phyloP scores from a whole-genome alignment of 805 yeast species.

The Saturnispora mendoncae region DNA sequence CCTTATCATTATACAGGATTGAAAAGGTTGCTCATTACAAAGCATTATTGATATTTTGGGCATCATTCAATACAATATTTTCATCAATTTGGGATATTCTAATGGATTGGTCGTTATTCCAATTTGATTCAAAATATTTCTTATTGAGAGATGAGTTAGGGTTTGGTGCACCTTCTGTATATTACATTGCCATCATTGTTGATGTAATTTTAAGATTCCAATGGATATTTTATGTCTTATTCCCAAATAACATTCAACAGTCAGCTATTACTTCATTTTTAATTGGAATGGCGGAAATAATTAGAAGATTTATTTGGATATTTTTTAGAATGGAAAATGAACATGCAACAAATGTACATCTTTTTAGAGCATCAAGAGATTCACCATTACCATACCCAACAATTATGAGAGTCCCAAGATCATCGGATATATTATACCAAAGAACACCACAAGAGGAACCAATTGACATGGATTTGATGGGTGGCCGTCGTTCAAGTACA shows the following conservation, averaged over 20 bases:
- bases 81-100: slow-evolving; percentile 80
- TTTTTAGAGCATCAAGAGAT: slow-evolving; percentile 83
- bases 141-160: slow-evolving; percentile 67
- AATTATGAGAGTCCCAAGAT: slow-evolving; percentile 4
- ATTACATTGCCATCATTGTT: slow-evolving; percentile 64
- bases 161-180: slow-evolving; percentile 47
- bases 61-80: slow-evolving; percentile 59
- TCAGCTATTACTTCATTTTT: slow-evolving; percentile 79
- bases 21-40: slow-evolving; percentile 35
- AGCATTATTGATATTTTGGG: slow-evolving; percentile 63
- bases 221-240: slow-evolving; percentile 86
- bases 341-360: slow-evolving; percentile 81
- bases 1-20: slow-evolving; percentile 73
- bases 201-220: slow-evolving; percentile 76
- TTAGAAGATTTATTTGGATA: slow-evolving; percentile 84
- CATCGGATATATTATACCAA: slow-evolving; percentile 2
- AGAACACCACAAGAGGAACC: background rate
- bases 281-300: slow-evolving; percentile 72
- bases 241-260: slow-evolving; percentile 70
- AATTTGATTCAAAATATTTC: slow-evolving; percentile 46
- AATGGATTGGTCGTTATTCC: slow-evolving; percentile 93
- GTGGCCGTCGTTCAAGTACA: slow-evolving; percentile 1
- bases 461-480: slow-evolving; percentile 2
- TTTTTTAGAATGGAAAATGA: slow-evolving; percentile 93
- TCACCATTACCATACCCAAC: slow-evolving; percentile 73